phyloP scores from a whole-genome alignment of 2,329 filamentous ascomycete genomes.

The Magnaporthiopsis poae region DNA sequence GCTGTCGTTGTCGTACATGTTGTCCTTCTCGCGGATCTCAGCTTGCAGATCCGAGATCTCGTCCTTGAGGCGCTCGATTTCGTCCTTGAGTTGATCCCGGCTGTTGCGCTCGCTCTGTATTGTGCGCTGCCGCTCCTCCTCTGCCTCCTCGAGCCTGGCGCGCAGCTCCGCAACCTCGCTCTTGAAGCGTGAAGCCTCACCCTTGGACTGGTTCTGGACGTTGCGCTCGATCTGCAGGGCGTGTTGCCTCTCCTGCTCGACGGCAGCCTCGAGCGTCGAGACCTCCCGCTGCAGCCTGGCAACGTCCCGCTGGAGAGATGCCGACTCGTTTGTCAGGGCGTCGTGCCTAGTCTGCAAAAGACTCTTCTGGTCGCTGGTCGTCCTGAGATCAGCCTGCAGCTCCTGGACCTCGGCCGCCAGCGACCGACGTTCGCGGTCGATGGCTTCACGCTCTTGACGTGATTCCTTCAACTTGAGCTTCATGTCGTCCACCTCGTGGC shows the following conservation, averaged over 20 bases:
- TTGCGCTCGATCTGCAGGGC: slow-evolving; percentile 51
- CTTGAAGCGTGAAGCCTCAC: slow-evolving; percentile 37
- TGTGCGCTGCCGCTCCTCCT: slow-evolving; percentile 5
- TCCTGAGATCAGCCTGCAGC: slow-evolving; percentile 49
- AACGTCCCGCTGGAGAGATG: slow-evolving; percentile 56
- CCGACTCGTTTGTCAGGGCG: slow-evolving; percentile 54
- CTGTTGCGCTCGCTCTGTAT: slow-evolving; percentile 18
- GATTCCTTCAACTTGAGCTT: slow-evolving; percentile 34
- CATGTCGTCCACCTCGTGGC: slow-evolving; percentile 36
- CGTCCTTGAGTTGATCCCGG: slow-evolving; percentile 31
- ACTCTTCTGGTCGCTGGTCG: slow-evolving; percentile 53
- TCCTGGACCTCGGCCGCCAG: slow-evolving; percentile 43
- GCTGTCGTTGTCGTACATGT: slow-evolving; percentile 58
- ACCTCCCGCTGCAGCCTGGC: slow-evolving; percentile 36
- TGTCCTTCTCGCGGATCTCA: slow-evolving; percentile 59
- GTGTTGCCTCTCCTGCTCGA: slow-evolving; percentile 46
- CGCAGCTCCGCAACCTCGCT: slow-evolving; percentile 36
- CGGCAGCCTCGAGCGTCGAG: slow-evolving; percentile 36
- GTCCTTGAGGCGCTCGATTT: slow-evolving; percentile 42
- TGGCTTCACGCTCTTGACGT: slow-evolving; percentile 32
- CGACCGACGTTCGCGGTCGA: slow-evolving; percentile 26
- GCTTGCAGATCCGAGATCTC: slow-evolving; percentile 55
- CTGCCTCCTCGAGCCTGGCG: slow-evolving; percentile 33
- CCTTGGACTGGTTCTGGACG: slow-evolving; percentile 43
- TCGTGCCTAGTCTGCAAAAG: slow-evolving; percentile 61